Base-by-base conservation (phyloP, 768 basidiomycete species). In the Steccherinum ochraceum region DNA sequence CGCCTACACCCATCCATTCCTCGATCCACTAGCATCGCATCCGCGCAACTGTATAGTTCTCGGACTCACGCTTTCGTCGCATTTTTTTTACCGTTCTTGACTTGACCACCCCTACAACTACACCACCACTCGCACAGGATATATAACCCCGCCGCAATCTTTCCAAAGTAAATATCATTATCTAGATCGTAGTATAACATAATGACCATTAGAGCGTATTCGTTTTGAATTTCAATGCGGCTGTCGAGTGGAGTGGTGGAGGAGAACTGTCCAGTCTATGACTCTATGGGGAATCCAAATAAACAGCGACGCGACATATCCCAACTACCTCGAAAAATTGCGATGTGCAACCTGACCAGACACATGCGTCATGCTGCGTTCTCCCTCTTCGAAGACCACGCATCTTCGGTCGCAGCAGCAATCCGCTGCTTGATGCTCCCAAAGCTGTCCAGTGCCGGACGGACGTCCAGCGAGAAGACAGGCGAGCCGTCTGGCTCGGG, bases 401-500 rank as follows among this genome's bases (percentile, higher is more conserved):
- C 76, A 18, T 87, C 84, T 57, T 81, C 76, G 19, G 86, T 81
- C 1, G 86, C 84, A 20, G 78, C 81, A 0, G 72, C 65, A 46
- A 95, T 79, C 42, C 93, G 75, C 60, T 60, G 59, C 63, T 79
- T 83, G 48, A 93, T 59, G 61, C 90, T 91, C 19, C 76, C 77
- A 25, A 92, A 72, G 60, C 77, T 88, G 69, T 98, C 96, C 48
- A 99, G 69, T 0, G 96, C 96, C 0, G 96, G 95, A 13, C 95
- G 83, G 10, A 98, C 95, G 64, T 99, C 96, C 23, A 99, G 77
- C 5, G 86, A 86, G 69, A 98, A 98, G 4, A 94, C 93, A 16
- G 96, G 96, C 42, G 88, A 89, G 5, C 95, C 95, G 57, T 96
- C 88, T 5, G 81, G 75, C 50, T 94, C 85, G 2, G 88, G 81